Evolutionary conservation across 2,329 filamentous ascomycete species (phyloP), one percentile per base, ranked within the genome.

Genomic region (Phoma sp.): DNA sequence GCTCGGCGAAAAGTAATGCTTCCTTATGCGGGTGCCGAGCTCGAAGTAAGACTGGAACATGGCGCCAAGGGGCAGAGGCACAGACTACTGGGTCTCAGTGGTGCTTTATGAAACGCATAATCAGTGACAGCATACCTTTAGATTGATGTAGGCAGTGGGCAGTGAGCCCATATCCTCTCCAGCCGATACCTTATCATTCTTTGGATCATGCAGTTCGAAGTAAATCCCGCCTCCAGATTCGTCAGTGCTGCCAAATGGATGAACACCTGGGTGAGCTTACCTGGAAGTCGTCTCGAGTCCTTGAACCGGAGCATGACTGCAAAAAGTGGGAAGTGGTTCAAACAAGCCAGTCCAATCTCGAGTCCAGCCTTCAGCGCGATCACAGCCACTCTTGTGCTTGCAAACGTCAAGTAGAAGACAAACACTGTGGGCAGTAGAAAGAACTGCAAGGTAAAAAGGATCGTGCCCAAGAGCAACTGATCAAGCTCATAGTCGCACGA

Each of bases 11-110:
- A 98, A 82, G 73, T 99, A 99, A 77, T 99, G 95, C 73, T 96
- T 96, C 52, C 91, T 88, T 58, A 99, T 91, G 42, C 95, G 91
- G 59, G 90, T 86, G 25, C 89, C 92, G 67, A 99, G 91, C 73
- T 97, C 92, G 70, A 96, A 96, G 77, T 99, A 99, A 69, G 98
- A 93, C 57, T 96, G 86, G 75, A 99, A 98, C 86, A 98, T 98
- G 66, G 90, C 90, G n/a, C 88, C 85, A 62, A 98, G 90, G 3
- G 90, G 87, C 6, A 99, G 84, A 2, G 95, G 93, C 6, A 96
- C 89, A 3, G 93, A 93, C 65, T 71, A 11, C 9, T 36, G 22
- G 2, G 22, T 23, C 18, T 45, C 11, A 52, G 52, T 33, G 18
- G 13, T 13, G 1, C 7, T 23, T 27, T 52, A 18, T 47, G 23